Percentiles rank a stretch among this genome's conserved stretches.
phyloP scores from a whole-genome alignment of 2,329 filamentous ascomycete genomes.

The Phyllachora maydis region DNA sequence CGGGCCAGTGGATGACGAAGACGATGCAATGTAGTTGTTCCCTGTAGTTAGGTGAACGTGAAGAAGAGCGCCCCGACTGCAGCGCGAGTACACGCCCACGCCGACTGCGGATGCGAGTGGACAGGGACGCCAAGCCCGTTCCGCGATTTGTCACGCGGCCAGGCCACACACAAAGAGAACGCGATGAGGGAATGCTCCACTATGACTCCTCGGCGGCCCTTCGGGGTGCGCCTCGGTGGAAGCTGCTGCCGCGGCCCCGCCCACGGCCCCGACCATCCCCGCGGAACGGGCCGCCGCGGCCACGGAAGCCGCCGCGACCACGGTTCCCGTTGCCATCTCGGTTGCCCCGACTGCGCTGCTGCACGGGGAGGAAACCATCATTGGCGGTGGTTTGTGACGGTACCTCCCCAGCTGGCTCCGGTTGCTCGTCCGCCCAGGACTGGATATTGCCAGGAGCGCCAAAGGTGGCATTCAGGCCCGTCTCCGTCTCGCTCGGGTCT shows the following conservation, averaged over 20 bases:
- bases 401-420: slow-evolving; percentile 24
- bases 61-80: too few species aligned
- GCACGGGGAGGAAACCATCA: too few species aligned
- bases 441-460: slow-evolving; percentile 32
- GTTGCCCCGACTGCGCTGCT: too few species aligned
- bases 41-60: too few species aligned
- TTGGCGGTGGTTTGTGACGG: too few species aligned
- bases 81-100: too few species aligned
- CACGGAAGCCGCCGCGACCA: slow-evolving; percentile 16
- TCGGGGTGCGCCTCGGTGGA: slow-evolving; percentile 1
- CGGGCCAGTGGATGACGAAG: too few species aligned
- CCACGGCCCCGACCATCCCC: slow-evolving; percentile 20
- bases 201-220: slow-evolving; percentile 2
- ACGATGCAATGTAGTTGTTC: too few species aligned
- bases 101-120: too few species aligned
- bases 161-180: too few species aligned
- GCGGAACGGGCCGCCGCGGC: slow-evolving; percentile 16
- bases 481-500: slow-evolving; percentile 55
- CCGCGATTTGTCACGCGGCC: too few species aligned
- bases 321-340: slow-evolving; percentile 28
- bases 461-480: slow-evolving; percentile 37
- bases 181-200: slow-evolving; percentile 1
- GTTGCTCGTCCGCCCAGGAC: slow-evolving; percentile 70
- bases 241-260: slow-evolving; percentile 23
- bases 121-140: too few species aligned